A percentile compares a stretch with the other conserved stretches of the same genome.
These are phyloP conservation scores for Begonia fuchsioides DNA, from an alignment of 306 rosid genomes.

Conservation along the genomic window DNA sequence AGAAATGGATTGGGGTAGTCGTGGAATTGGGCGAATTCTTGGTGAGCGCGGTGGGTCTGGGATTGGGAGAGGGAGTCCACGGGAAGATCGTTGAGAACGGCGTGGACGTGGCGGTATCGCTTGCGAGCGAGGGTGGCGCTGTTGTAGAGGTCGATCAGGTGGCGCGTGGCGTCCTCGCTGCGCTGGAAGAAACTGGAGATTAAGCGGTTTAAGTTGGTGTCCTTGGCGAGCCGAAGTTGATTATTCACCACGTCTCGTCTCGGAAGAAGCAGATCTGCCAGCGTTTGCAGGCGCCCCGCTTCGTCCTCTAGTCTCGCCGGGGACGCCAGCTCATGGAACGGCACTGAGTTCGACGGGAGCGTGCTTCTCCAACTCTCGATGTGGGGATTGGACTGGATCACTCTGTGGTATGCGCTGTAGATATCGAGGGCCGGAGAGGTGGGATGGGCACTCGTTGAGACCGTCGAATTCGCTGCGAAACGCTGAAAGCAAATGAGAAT, in stretches of 20 bases:
- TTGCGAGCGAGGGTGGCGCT: constrained; percentile 15
- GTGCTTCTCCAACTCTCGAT: constrained; percentile 21
- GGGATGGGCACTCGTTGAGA: constrained; percentile 14
- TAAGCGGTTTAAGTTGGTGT: constrained; percentile 27
- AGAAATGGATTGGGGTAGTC: constrained; percentile 33
- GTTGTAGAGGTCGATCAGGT: constrained; percentile 33
- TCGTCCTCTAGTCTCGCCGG: not conserved
- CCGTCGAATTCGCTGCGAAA: too few relatives aligned
- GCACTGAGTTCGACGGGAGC: too few relatives aligned
- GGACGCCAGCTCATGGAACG: constrained; percentile 12
- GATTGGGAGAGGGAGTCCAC: constrained; percentile 16
- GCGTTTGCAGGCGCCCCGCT: constrained; percentile 10
- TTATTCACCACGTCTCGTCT: constrained; percentile 29
- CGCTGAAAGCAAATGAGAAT: too few relatives aligned
- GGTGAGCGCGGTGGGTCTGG: constrained; percentile 30
- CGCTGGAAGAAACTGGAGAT: constrained; percentile 39
- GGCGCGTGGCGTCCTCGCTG: constrained; percentile 40
- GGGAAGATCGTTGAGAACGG: constrained; percentile 26
- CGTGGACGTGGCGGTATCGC: constrained; percentile 30
- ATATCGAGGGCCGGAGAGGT: constrained; percentile 20
- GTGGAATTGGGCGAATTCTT: constrained; percentile 30
- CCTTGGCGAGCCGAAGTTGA: constrained; percentile 24
- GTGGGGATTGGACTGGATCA: constrained; percentile 33
- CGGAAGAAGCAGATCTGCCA: constrained; percentile 35
- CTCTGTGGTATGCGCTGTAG: constrained; percentile 24